Conservation (phyloP, 2,329 filamentous ascomycete species). For the Neofusicoccum laricinum region DNA sequence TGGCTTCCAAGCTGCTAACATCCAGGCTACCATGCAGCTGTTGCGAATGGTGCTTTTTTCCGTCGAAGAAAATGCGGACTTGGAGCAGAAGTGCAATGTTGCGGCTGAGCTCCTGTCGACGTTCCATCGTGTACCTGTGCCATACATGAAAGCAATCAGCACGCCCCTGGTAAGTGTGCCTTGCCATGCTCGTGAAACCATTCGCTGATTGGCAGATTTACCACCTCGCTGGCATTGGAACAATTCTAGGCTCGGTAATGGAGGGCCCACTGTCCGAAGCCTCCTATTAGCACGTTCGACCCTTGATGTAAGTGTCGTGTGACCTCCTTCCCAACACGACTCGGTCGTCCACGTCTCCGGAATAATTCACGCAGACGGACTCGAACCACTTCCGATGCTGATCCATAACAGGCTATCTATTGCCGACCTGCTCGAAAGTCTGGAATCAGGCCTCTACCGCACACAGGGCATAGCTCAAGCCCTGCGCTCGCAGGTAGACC, state of each 20-base stretch:
- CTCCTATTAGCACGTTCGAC: conserved; percentile 42
- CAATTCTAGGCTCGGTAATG: conserved; percentile 49
- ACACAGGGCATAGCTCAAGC: conserved; percentile 39
- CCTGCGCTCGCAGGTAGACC: conserved; percentile 41
- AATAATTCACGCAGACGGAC: neutral
- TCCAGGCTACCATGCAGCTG: conserved; percentile 48
- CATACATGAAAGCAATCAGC: conserved; percentile 48
- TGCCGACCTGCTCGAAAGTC: conserved; percentile 44
- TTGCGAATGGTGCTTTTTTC: conserved; percentile 48
- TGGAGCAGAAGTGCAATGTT: conserved; percentile 47
- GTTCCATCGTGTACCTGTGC: conserved; percentile 43
- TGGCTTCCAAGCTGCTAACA: conserved; percentile 52
- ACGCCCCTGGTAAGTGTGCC: conserved; percentile 37
- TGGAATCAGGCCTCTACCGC: conserved; percentile 43
- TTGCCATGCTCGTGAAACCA: neutral
- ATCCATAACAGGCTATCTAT: conserved; percentile 27
- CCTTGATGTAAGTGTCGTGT: conserved; percentile 32
- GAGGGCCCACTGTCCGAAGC: conserved; percentile 43
- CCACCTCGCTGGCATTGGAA: conserved; percentile 49
- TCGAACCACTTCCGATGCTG: neutral
- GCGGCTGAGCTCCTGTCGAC: conserved; percentile 44
- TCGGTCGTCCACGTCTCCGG: neutral
- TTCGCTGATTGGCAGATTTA: conserved; percentile 30
- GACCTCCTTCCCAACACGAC: neutral
- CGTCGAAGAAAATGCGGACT: conserved; percentile 30